A percentile compares a stretch with the other conserved stretches of the same genome.
Conservation (phyloP, 768 basidiomycete species). For the Dictyophora rubrovolvata region DNA sequence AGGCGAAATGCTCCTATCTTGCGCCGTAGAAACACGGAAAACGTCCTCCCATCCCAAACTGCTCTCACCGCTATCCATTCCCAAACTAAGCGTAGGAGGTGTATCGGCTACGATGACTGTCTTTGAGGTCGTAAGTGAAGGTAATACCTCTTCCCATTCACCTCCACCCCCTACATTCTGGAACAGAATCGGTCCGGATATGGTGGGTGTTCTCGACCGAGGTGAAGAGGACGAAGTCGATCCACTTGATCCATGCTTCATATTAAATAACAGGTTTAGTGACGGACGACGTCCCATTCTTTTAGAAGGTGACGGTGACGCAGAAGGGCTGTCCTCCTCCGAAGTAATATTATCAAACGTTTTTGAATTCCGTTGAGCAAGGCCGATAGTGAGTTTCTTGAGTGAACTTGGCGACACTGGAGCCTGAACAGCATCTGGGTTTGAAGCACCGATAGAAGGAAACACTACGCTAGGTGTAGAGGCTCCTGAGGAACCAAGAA, state of each 20-base stretch:
- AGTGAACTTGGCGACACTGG: constrained; percentile 8
- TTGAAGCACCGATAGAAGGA: not conserved
- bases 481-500: not conserved
- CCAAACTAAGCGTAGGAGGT: constrained; percentile 7
- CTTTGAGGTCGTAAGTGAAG: not conserved
- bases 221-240: constrained; percentile 9
- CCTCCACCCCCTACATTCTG: not conserved
- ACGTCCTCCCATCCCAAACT: constrained; percentile 6
- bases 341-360: not conserved
- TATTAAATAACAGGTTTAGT: constrained; percentile 1
- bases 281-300: constrained; percentile 3
- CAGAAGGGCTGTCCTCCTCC: constrained; percentile 1
- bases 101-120: not conserved
- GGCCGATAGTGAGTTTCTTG: constrained; percentile 7
- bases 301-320: constrained; percentile 2
- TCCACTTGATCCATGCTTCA: constrained; percentile 5
- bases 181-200: constrained; percentile 3
- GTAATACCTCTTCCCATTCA: not conserved
- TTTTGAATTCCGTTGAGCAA: constrained; percentile 8
- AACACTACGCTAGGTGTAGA: constrained; percentile 6
- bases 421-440: not conserved
- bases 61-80: constrained; percentile 1
- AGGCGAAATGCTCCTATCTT: not conserved
- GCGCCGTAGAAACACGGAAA: constrained; percentile 1
- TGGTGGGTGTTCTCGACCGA: constrained; percentile 9